Base-by-base conservation (phyloP, 2,329 filamentous ascomycete species). In the Chaetomium globosum region DNA sequence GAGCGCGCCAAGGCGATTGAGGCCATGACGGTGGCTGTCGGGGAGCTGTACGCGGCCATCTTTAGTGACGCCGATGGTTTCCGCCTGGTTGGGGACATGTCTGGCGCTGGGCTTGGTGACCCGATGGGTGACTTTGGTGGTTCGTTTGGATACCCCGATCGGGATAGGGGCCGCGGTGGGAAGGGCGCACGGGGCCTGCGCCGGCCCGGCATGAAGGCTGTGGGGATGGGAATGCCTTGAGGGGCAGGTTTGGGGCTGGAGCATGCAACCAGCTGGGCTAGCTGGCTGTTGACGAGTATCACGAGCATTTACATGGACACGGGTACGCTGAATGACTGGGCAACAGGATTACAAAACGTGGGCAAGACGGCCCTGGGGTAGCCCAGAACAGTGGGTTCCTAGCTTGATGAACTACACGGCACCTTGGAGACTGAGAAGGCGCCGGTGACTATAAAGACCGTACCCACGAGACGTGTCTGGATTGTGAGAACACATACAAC, bases 1-100 rank as follows among this genome's bases (percentile, higher is more conserved):
- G 89, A 91, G 74, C 90, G 93, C 68, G 82, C 92, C 67, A 81
- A 83, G 64, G 89, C 92, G 39, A 84, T 98, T 74, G 81, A 87
- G 68, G 83, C 87, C 69, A 92, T 95, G 84, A 89, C 87, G 8
- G 80, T 80, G 4, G 88, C 92, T 3, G 85, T 97, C 66, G 82
- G 84, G 6, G 82, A 81, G 4, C 80, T 98, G 60, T 94, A 89
- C 79, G 78, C 79, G 31, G 87, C 88, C 26, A 83, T 96, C 1
- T 88, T 97, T 70, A 87, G 88, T 73, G 91, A 95, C 23, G 87
- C 87, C 4, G 91, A 96, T 6, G 91, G 91, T 28, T 90, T 89
- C 76, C 75, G 79, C 5, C 69, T 67, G 33, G 52, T 21, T 8
- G 57, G 28, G 67, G 79, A 77, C 73, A 82, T 83, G 80, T 53